phyloP scores from a whole-genome alignment of 371 early-diverging fungal genomes.

The Lichtheimia ramosa region DNA sequence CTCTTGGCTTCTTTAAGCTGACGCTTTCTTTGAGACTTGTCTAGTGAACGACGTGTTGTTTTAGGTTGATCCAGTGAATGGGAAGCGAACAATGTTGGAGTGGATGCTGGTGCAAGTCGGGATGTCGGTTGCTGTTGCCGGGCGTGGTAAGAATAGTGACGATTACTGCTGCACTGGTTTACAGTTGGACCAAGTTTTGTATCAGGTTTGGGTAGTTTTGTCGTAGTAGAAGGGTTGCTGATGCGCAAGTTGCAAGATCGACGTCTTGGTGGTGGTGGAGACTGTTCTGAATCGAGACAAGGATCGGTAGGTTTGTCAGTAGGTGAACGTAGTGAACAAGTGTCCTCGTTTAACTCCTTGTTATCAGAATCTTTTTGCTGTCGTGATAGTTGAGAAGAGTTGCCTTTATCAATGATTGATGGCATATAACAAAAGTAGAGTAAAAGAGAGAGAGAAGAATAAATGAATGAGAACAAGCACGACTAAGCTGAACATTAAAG shows the following conservation, averaged over 20 bases:
- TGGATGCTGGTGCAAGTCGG: background rate
- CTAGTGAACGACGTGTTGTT: background rate
- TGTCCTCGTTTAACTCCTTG: background rate
- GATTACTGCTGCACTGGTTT: background rate
- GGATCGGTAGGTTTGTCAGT: background rate
- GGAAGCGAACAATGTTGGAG: background rate
- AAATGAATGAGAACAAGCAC: too few species aligned
- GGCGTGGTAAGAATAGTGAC: background rate
- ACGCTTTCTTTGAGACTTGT: conserved; percentile 17
- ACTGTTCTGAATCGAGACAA: too few species aligned
- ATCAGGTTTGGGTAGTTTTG: background rate
- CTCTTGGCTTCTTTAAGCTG: conserved; percentile 35
- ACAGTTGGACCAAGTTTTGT: background rate
- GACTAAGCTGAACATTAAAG: too few species aligned
- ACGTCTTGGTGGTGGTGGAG: background rate
- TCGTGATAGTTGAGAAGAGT: background rate
- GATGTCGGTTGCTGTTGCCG: background rate
- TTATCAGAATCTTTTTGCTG: background rate
- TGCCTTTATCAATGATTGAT: background rate
- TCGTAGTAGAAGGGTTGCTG: background rate
- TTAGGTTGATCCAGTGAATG: background rate
- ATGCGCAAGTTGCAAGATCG: conserved; percentile 1
- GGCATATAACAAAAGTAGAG: background rate
- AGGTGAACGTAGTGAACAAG: background rate
- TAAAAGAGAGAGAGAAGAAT: background rate